These are phyloP conservation scores for Coprinopsis strossmayeri DNA, from an alignment of 768 basidiomycete species.

Conservation along the genomic window DNA sequence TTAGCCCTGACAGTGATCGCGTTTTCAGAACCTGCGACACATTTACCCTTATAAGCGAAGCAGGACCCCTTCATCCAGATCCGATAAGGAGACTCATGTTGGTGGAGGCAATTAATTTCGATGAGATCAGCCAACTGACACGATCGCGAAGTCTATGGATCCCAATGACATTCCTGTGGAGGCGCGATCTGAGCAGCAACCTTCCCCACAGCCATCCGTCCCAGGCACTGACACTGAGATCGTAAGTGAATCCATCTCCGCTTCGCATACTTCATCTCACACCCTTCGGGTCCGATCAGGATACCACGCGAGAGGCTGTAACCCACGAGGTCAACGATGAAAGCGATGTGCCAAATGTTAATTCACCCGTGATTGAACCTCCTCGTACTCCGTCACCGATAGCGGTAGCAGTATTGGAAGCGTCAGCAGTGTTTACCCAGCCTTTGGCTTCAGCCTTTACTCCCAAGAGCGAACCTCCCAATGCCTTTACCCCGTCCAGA, in stretches of 20 bases:
- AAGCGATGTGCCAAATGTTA: neutral
- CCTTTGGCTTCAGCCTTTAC: too few relatives aligned
- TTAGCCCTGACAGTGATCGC: too few relatives aligned
- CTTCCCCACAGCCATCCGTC: too few relatives aligned
- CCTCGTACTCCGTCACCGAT: constrained; percentile 21
- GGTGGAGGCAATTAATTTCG: neutral
- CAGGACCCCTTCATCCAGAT: constrained; percentile 25
- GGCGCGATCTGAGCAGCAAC: too few relatives aligned
- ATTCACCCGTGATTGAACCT: constrained; percentile 15
- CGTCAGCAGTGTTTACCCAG: neutral
- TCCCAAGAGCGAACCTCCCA: constrained; percentile 6
- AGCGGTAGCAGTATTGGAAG: constrained; percentile 5
- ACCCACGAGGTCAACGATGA: too few relatives aligned
- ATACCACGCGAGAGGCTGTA: too few relatives aligned
- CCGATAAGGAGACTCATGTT: constrained; percentile 8
- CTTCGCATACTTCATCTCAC: too few relatives aligned
- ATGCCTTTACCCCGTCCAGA: neutral
- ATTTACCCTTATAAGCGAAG: constrained; percentile 39
- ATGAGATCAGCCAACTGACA: neutral
- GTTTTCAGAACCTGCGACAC: constrained; percentile 35
- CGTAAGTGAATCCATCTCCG: too few relatives aligned
- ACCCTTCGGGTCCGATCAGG: too few relatives aligned
- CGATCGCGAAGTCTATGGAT: neutral
- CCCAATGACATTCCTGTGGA: neutral
- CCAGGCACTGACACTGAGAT: too few relatives aligned